These are phyloP conservation scores for Teunomyces funiuensis DNA, from an alignment of 805 yeast genomes.

Conservation along the genomic window DNA sequence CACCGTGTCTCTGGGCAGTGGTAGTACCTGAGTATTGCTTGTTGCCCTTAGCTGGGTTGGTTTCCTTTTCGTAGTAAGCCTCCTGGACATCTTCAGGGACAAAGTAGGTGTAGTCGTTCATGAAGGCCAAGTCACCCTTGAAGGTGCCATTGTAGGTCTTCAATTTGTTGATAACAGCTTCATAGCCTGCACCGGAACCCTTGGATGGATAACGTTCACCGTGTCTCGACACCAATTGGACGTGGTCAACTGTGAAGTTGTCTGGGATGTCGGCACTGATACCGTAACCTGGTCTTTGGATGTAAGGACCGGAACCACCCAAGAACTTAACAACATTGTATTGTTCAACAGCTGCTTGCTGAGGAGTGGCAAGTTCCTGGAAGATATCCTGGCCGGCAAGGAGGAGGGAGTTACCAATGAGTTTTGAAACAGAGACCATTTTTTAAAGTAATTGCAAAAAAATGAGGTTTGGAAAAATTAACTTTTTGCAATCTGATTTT, in stretches of 20 bases:
- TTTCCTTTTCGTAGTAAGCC: constrained; percentile 48
- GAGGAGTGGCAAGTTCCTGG: constrained; percentile 25
- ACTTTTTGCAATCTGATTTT: not conserved
- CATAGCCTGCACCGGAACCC: constrained; percentile 26
- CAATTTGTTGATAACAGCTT: constrained; percentile 27
- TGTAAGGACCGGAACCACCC: constrained; percentile 28
- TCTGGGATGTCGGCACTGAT: constrained; percentile 28
- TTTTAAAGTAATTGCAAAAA: not conserved
- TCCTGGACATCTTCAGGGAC: constrained; percentile 35
- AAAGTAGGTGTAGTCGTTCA: constrained; percentile 55
- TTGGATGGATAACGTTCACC: constrained; percentile 67
- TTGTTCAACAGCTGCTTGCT: constrained; percentile 26
- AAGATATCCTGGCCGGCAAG: constrained; percentile 21
- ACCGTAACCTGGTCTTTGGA: constrained; percentile 26
- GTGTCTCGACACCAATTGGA: constrained; percentile 71
- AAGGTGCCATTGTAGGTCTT: constrained; percentile 26
- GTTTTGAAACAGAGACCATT: constrained; percentile 22
- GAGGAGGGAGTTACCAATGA: constrained; percentile 24
- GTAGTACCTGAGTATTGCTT: constrained; percentile 53
- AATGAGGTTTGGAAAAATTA: too few species aligned
- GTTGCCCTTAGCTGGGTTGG: constrained; percentile 43
- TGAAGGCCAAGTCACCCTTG: constrained; percentile 53
- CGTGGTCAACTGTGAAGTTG: constrained; percentile 59
- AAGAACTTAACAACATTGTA: constrained; percentile 24
- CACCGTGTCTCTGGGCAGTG: constrained; percentile 51